Conservation (phyloP, 495 filamentous ascomycete genomes). For the Echria macrotheca region DNA sequence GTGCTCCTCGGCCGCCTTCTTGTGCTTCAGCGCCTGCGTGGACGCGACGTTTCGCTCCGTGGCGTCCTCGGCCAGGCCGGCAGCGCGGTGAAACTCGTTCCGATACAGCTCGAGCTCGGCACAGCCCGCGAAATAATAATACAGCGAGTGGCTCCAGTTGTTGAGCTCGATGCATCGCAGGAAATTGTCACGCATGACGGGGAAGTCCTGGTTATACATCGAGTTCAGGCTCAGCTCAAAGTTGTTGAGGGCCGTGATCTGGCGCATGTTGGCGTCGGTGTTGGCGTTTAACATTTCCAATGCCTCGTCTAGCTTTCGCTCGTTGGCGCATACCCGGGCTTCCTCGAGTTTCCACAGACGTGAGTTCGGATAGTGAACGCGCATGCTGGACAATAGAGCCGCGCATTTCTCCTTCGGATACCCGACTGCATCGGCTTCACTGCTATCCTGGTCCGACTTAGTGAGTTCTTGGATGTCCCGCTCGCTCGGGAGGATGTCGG, state of each 20-base stretch:
- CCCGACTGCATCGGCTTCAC: slow-evolving; percentile 47
- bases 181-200: slow-evolving; percentile 66
- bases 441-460: slow-evolving; percentile 18
- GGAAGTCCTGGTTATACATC: slow-evolving; percentile 73
- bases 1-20: slow-evolving; percentile 62
- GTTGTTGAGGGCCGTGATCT: slow-evolving; percentile 70
- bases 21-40: slow-evolving; percentile 34
- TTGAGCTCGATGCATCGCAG: slow-evolving; percentile 76
- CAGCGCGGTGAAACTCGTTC: slow-evolving; percentile 45
- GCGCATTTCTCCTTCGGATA: slow-evolving; percentile 68
- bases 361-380: slow-evolving; percentile 71
- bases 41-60: slow-evolving; percentile 5
- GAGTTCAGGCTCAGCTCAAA: slow-evolving; percentile 80
- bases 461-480: slow-evolving; percentile 42
- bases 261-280: slow-evolving; percentile 70
- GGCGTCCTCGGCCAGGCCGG: slow-evolving; percentile 47
- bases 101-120: slow-evolving; percentile 78
- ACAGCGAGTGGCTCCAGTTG: slow-evolving; percentile 84
- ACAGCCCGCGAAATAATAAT: slow-evolving; percentile 81
- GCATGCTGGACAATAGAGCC: slow-evolving; percentile 67
- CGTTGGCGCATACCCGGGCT: slow-evolving; percentile 68
- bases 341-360: slow-evolving; percentile 88
- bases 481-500: slow-evolving; percentile 74
- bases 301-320: slow-evolving; percentile 61
- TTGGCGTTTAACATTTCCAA: slow-evolving; percentile 55